phyloP scores from a whole-genome alignment of 306 rosid species.

The Citrullus colocynthis region DNA sequence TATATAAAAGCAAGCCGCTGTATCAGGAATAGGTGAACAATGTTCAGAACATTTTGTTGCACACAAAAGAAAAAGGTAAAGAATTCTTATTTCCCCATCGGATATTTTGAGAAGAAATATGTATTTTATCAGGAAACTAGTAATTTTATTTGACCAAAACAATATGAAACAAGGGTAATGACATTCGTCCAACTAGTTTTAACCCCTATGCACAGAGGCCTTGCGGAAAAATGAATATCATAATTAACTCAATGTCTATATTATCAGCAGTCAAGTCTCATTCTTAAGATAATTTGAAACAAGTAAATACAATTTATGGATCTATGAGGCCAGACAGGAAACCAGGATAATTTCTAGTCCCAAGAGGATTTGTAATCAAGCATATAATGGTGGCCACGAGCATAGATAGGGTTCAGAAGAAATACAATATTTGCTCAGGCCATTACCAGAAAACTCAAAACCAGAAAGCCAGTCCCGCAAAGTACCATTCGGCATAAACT shows the following conservation, averaged over 20 bases:
- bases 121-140: not conserved
- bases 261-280: not conserved
- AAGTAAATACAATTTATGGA: not conserved
- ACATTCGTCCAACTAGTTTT: not conserved
- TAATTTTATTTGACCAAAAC: not conserved
- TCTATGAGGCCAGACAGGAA: not conserved
- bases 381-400: not conserved
- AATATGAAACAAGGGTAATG: not conserved
- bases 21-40: not conserved
- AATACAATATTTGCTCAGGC: not conserved
- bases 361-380: not conserved
- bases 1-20: not conserved
- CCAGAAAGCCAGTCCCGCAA: constrained; percentile 77
- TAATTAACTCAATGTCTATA: not conserved
- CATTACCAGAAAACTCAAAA: constrained; percentile 16
- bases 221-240: not conserved
- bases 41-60: not conserved
- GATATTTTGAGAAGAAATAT: not conserved
- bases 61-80: not conserved
- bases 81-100: not conserved
- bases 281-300: not conserved
- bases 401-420: not conserved
- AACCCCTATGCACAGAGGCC: not conserved
- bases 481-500: constrained; percentile 83
- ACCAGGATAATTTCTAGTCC: not conserved